A percentile compares a stretch with the other conserved stretches of the same genome.
Evolutionary conservation across 169 alveolate species (phyloP).

Genomic region (Eimeria praecox): DNA sequence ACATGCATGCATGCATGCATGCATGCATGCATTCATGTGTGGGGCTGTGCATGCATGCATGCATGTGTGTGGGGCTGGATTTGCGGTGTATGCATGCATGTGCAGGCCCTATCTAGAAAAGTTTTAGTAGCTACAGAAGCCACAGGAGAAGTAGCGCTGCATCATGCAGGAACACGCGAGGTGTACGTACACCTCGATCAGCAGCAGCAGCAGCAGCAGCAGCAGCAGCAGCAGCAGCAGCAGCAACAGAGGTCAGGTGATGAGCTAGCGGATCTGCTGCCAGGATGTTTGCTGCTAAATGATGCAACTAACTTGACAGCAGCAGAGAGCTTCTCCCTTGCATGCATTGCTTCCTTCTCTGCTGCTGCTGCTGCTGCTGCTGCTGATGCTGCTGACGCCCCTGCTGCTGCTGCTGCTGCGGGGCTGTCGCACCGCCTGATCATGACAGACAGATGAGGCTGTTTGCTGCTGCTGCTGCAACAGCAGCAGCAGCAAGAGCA

Average conservation of each 20-base stretch:
- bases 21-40: slow-evolving; percentile 38
- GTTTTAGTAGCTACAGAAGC: not conserved
- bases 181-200: slow-evolving; percentile 18
- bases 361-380: slow-evolving; percentile 18
- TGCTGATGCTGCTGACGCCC: not conserved
- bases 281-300: not conserved
- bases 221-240: slow-evolving; percentile 1
- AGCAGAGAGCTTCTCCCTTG: slow-evolving; percentile 21
- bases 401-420: slow-evolving; percentile 27
- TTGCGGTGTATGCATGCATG: too few species aligned
- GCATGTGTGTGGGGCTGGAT: too few species aligned
- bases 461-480: slow-evolving; percentile 42
- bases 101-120: not conserved
- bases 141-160: not conserved
- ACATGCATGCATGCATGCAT: slow-evolving; percentile 19
- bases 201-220: slow-evolving; percentile 43
- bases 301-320: not conserved
- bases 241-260: not conserved
- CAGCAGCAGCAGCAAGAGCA: not conserved
- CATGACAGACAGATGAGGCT: too few species aligned
- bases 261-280: not conserved
- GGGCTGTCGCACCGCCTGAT: too few species aligned
- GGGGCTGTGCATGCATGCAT: slow-evolving; percentile 43
- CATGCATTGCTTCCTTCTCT: slow-evolving; percentile 4
- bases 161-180: slow-evolving; percentile 18